Conservation (phyloP, 192 early-diverging fungal species). For the Phycomyces blakesleeanus region DNA sequence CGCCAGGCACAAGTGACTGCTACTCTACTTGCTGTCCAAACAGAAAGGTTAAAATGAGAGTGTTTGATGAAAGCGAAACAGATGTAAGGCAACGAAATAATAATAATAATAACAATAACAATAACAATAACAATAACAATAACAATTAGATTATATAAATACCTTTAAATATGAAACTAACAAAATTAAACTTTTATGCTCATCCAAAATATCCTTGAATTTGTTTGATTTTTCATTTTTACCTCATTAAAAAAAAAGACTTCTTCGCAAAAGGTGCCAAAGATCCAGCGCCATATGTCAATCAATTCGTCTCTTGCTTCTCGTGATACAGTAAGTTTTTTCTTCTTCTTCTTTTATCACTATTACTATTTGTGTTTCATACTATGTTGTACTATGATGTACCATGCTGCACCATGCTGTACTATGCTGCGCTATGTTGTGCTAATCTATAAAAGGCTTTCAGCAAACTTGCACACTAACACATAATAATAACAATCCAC, state of each 20-base stretch:
- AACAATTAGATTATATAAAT: too few species aligned
- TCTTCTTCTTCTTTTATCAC: too few species aligned
- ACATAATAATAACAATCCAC: too few species aligned
- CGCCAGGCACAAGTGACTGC: constrained; percentile 5
- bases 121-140: too few species aligned
- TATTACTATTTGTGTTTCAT: not conserved
- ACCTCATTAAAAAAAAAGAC: not conserved
- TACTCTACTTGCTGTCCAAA: constrained; percentile 29
- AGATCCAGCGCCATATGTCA: constrained; percentile 9
- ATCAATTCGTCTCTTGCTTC: constrained; percentile 31
- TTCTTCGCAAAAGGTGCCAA: not conserved
- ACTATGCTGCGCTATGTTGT: too few species aligned
- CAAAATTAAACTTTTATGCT: not conserved
- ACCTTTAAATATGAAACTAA: too few species aligned
- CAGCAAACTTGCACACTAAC: too few species aligned
- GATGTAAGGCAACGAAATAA: not conserved
- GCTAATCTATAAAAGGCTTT: too few species aligned
- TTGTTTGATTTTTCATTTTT: too few species aligned
- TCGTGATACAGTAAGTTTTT: constrained; percentile 13
- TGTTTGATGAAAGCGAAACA: not conserved
- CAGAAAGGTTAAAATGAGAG: not conserved
- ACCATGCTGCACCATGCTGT: too few species aligned
- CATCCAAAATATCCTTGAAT: not conserved
- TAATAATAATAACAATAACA: too few species aligned
- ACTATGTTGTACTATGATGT: too few species aligned